phyloP scores from a whole-genome alignment of 2,329 filamentous ascomycete genomes.

The Apiospora rasikravindrae region DNA sequence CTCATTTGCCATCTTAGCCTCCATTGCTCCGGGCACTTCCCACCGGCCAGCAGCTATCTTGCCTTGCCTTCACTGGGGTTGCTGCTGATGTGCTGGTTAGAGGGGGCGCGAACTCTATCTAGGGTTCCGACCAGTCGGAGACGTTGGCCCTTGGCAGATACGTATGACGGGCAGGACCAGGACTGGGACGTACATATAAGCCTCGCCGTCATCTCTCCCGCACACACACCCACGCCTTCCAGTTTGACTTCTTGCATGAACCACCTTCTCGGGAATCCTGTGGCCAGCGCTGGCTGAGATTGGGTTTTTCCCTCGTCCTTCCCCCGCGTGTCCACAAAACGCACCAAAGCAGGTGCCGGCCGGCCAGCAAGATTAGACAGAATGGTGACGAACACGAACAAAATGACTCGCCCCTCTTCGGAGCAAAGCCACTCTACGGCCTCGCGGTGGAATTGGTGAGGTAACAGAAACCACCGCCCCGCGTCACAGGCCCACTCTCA shows the following conservation, averaged over 20 bases:
- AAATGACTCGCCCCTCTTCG: conserved; percentile 11
- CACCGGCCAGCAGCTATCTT: not conserved
- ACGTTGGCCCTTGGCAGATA: not conserved
- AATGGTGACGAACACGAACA: conserved; percentile 10
- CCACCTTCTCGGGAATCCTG: not conserved
- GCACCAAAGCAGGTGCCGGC: not conserved
- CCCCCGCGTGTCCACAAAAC: conserved; percentile 1
- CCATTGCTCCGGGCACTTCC: not conserved
- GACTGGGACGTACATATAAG: not conserved
- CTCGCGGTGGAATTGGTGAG: conserved; percentile 9
- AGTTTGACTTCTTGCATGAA: not conserved
- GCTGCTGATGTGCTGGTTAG: not conserved
- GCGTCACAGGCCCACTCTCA: conserved; percentile 10
- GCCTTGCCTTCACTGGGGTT: not conserved
- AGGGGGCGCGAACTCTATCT: not conserved
- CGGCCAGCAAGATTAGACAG: not conserved
- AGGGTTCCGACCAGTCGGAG: not conserved
- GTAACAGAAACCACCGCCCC: conserved; percentile 13
- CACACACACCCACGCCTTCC: not conserved
- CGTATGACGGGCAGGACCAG: not conserved
- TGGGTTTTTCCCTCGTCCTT: not conserved
- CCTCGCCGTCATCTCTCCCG: not conserved
- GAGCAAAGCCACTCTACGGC: conserved; percentile 9
- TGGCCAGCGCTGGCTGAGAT: not conserved
- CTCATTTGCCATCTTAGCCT: not conserved